Conservation (phyloP, 768 basidiomycete genomes). For the Mycena sanguinolenta region DNA sequence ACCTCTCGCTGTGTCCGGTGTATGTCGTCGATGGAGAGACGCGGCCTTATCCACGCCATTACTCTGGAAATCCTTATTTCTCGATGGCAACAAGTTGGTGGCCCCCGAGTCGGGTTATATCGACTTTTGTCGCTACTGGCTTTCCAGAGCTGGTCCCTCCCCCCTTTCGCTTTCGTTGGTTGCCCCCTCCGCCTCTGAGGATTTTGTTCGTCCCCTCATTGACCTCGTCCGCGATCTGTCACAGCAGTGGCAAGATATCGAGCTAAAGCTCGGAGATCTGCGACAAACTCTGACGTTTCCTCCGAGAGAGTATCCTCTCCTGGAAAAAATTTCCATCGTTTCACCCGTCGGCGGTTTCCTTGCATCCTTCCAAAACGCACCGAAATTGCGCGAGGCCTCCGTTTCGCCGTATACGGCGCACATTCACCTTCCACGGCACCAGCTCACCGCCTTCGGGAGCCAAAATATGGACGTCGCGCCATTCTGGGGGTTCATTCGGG, state of each 20-base stretch:
- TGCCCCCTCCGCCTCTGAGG: background rate
- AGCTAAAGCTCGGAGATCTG: background rate
- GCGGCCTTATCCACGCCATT: background rate
- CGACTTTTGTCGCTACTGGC: background rate
- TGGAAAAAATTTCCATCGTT: background rate
- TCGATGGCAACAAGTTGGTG: background rate
- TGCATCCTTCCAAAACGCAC: slow-evolving; percentile 2
- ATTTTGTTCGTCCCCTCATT: background rate
- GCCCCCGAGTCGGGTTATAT: background rate
- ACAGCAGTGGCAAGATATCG: background rate
- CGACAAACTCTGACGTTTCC: background rate
- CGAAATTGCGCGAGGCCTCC: background rate
- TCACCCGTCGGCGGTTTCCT: background rate
- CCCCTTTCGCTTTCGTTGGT: background rate
- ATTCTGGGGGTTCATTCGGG: background rate
- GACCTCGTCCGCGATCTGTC: background rate
- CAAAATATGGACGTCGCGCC: background rate
- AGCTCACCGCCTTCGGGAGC: background rate
- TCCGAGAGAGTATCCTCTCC: background rate
- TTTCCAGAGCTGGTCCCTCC: background rate
- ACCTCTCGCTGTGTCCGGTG: background rate
- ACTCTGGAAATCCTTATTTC: background rate
- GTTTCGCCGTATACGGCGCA: background rate
- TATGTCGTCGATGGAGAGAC: slow-evolving; percentile 2
- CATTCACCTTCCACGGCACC: slow-evolving; percentile 1